Evolutionary conservation across 2,329 filamentous ascomycete genomes (phyloP).

Genomic region (Fusarium buxicola): DNA sequence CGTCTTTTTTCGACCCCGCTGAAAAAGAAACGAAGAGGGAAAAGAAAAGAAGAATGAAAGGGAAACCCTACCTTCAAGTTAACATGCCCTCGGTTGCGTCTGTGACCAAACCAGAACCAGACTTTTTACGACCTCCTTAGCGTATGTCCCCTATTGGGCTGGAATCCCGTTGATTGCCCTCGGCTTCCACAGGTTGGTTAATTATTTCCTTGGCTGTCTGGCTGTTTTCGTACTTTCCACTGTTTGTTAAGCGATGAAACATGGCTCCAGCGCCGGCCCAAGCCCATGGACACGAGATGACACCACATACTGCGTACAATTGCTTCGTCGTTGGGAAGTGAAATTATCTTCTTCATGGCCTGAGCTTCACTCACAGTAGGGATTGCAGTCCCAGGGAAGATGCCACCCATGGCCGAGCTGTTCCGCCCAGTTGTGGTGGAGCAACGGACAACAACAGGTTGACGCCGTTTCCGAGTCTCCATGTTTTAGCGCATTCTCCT

Average conservation of each 20-base stretch:
- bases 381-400: not conserved
- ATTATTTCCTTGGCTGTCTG: no score
- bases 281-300: constrained; percentile 4
- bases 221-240: no score
- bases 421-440: constrained; percentile 25
- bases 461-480: constrained; percentile 33
- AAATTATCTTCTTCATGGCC: constrained; percentile 5
- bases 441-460: constrained; percentile 15
- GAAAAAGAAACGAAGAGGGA: not conserved
- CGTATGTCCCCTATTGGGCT: constrained; percentile 1
- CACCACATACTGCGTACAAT: constrained; percentile 1
- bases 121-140: not conserved
- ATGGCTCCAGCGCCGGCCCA: constrained; percentile 9
- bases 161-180: not conserved
- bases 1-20: not conserved
- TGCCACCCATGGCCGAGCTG: constrained; percentile 1
- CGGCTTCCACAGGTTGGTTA: no score
- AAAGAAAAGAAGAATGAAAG: not conserved
- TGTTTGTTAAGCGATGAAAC: constrained; percentile 5
- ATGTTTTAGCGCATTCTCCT: constrained; percentile 40
- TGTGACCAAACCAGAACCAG: not conserved
- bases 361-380: no score
- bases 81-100: not conserved
- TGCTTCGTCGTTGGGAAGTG: not conserved
- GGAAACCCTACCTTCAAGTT: not conserved